Evolutionary conservation across 208 protist genomes (phyloP), one percentile per base, ranked within the genome.

Genomic region (Eutreptiella sp.): DNA sequence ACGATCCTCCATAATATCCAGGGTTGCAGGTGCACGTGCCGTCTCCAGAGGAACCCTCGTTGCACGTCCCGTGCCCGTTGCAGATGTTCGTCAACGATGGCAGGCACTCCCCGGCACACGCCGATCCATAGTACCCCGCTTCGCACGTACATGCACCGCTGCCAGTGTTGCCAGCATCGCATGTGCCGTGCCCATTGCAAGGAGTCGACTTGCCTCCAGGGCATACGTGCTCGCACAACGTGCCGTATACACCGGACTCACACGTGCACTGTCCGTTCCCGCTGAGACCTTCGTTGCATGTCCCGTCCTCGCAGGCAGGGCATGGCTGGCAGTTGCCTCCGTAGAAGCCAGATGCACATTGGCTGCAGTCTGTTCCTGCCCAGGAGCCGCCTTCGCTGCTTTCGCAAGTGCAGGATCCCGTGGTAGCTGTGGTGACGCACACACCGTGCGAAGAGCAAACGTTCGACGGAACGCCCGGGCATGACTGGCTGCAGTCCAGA

Each of bases 21-120:
- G 42, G 38, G 53, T 39, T 31, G 46, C 58, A 64, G 4, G 50
- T 64, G 50, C 58, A 64, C 32, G n/a, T 62, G 5, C 58, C 58
- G 16, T 16, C 24, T 7, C 50, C 50, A 26, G 19, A 23, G 9
- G 7, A n/a, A 11, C 58, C 58, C 4, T 26, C 5, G 28, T 43
- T 43, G 29, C 58, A 64, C 9, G 58, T 64, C 5, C 58, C 58
- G 46, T 64, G 50, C 5, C 32, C 16, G 50, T 24, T 62, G 53
- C 58, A 64, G 9, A 48, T 27, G 43, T n/a, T n/a, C n/a, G n/a
- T n/a, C n/a, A n/a, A n/a, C n/a, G n/a, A n/a, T n/a, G n/a, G n/a
- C n/a, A n/a, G n/a, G n/a, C n/a, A n/a, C n/a, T n/a, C n/a, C n/a
- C n/a, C n/a, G n/a, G n/a, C n/a, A n/a, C n/a, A n/a, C n/a, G n/a